phyloP scores from a whole-genome alignment of 495 filamentous ascomycete species.

The Darksidea phi region DNA sequence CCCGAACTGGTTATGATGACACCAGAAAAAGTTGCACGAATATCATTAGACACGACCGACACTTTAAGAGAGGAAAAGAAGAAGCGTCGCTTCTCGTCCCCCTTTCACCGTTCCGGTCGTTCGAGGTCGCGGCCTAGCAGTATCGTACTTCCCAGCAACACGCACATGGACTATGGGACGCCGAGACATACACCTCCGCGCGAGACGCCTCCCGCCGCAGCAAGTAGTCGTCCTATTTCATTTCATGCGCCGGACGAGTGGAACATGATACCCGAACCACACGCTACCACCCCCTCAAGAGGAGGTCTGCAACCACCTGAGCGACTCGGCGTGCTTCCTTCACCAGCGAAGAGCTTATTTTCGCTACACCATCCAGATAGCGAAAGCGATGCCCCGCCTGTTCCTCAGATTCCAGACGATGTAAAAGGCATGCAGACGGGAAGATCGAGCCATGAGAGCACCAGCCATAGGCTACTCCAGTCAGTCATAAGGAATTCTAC shows the following conservation, averaged over 20 bases:
- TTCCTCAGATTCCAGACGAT: slow-evolving; percentile 26
- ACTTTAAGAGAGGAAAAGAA: slow-evolving; percentile 27
- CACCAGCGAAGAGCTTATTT: slow-evolving; percentile 33
- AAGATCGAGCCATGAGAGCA: slow-evolving; percentile 7
- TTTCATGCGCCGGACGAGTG: slow-evolving; percentile 35
- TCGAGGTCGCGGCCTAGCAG: slow-evolving; percentile 29
- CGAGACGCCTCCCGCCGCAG: slow-evolving; percentile 28
- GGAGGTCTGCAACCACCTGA: slow-evolving; percentile 33
- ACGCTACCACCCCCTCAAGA: slow-evolving; percentile 22
- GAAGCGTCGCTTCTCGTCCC: slow-evolving; percentile 33
- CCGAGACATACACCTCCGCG: slow-evolving; percentile 23
- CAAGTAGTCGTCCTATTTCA: slow-evolving; percentile 25
- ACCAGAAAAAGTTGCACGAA: slow-evolving; percentile 1
- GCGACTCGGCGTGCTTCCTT: slow-evolving; percentile 31
- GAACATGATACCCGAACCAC: slow-evolving; percentile 10
- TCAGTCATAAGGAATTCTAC: slow-evolving; percentile 32
- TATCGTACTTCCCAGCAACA: slow-evolving; percentile 28
- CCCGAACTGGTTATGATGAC: slow-evolving; percentile 23
- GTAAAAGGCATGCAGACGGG: slow-evolving; percentile 11
- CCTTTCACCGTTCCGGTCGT: slow-evolving; percentile 31
- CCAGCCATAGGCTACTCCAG: slow-evolving; percentile 21
- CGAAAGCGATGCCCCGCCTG: slow-evolving; percentile 28
- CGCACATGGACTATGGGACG: slow-evolving; percentile 18
- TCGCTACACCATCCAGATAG: slow-evolving; percentile 22
- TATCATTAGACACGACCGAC: slow-evolving; percentile 13